Evolutionary conservation across 208 protist genomes (phyloP).

Genomic region (Leishmania martiniquensis): DNA sequence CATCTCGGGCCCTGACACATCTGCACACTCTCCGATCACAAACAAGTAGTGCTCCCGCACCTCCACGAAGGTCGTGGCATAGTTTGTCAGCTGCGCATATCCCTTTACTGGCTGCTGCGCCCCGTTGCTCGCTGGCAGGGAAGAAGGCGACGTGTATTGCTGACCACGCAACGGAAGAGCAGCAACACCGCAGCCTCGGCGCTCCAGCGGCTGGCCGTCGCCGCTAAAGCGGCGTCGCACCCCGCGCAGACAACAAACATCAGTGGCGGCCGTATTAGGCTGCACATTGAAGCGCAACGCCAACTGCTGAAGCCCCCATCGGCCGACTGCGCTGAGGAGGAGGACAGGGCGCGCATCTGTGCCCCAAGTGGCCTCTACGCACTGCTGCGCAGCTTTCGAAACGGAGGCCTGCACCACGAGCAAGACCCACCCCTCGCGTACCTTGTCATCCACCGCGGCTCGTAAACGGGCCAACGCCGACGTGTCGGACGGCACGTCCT

Average conservation of each 20-base stretch:
- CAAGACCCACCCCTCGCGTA: conserved; percentile 34
- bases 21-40: conserved; percentile 27
- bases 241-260: conserved; percentile 12
- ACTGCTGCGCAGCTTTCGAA: conserved; percentile 24
- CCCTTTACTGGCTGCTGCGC: background rate
- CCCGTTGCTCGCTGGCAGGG: background rate
- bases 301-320: conserved; percentile 55
- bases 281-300: conserved; percentile 46
- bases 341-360: conserved; percentile 41
- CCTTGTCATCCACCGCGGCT: conserved; percentile 2
- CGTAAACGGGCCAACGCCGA: conserved; percentile 8
- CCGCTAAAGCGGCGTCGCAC: conserved; percentile 8
- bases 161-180: conserved; percentile 22
- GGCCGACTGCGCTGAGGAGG: conserved; percentile 49
- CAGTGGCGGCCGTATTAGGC: conserved; percentile 44
- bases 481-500: conserved; percentile 27
- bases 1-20: background rate
- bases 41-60: conserved; percentile 30
- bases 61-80: conserved; percentile 19
- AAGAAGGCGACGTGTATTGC: conserved; percentile 9
- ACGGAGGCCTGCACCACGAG: conserved; percentile 54
- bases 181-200: conserved; percentile 15
- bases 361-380: conserved; percentile 50
- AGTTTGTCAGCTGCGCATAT: background rate
- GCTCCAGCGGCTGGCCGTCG: conserved; percentile 1